Evolutionary conservation across 140 eudicot genomes (phyloP), one percentile per base, ranked within the genome.

Genomic region (Bidens hawaiensis): DNA sequence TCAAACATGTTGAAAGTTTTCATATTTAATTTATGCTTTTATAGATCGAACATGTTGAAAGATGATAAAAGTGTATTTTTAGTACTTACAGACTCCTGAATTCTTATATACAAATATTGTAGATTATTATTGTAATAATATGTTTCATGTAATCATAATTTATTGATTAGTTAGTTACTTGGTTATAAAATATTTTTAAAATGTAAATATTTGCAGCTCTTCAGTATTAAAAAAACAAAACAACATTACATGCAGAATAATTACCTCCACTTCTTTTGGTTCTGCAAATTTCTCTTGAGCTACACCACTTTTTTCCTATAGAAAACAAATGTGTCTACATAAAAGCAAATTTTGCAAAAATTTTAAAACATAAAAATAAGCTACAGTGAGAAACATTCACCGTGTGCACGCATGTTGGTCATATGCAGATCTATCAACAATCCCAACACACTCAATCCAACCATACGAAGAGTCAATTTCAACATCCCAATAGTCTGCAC

Each of bases 401-500:
- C 27, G 88, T 54, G 69, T 88, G 96, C 41, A 94, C 96, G 42
- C 76, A n/a, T n/a, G 77, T 62, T 85, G 76, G 41, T 88, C 96
- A 73, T 79, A 88, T 13, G 96, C 96, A 58, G 96, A 88, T 75
- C 96, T 77, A 60, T 88, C 96, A 13, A 94, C 95, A 68, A 86
- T 86, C 22, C 95, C 95, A 43, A 86, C 95, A 57, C 95, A 86
- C 64, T 86, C 95, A 12, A 86, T 82, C 95, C 95, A 86, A 14
- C 95, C 95, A 58, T 82, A 82, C 14, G 95, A 86, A 54, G 82
- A 82, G 58, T 86, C 95, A 1, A 86, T 86, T 67, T 86, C 95
- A 24, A 90, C 95, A 80, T 86, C 94, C 96, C 96, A 88, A 62
- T 90, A 88, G 19, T 88, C 96, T 33, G 85, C 96, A 60, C 94